A percentile compares a stretch with the other conserved stretches of the same genome.
Evolutionary conservation across 257 asterid genomes (phyloP).

Genomic region (Schizonepeta tenuifolia): DNA sequence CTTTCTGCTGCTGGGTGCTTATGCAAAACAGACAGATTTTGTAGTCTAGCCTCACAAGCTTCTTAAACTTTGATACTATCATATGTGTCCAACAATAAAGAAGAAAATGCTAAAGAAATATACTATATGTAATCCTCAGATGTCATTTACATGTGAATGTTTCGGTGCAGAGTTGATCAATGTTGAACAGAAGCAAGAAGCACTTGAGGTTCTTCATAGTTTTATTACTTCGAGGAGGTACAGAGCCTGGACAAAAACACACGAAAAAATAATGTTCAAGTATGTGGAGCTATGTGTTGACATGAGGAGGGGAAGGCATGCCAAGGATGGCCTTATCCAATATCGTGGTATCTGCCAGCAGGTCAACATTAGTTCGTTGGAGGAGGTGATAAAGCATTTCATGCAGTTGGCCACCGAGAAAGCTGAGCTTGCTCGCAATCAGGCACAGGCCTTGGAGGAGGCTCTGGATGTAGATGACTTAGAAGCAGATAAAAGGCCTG

Average conservation of each 20-base stretch:
- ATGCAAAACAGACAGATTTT: neutral
- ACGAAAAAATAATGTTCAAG: constrained; percentile 85
- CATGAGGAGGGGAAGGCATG: constrained; percentile 95
- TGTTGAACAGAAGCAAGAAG: constrained; percentile 95
- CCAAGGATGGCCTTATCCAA: constrained; percentile 94
- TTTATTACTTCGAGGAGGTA: constrained; percentile 87
- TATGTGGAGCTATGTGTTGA: constrained; percentile 94
- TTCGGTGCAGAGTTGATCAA: constrained; percentile 76
- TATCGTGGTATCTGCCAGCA: constrained; percentile 96
- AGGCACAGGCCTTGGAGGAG: constrained; percentile 87
- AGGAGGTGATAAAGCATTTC: constrained; percentile 96
- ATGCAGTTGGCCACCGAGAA: constrained; percentile 91
- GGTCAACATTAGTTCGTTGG: constrained; percentile 81
- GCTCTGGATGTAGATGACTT: constrained; percentile 90
- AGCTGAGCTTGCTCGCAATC: constrained; percentile 84
- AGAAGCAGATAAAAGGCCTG: constrained; percentile 94
- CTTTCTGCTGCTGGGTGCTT: neutral
- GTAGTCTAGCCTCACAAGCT: neutral
- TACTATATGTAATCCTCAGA: neutral
- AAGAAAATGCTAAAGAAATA: neutral
- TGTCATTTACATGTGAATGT: constrained; percentile 15
- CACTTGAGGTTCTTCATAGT: constrained; percentile 84
- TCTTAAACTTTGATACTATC: neutral
- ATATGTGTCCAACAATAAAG: neutral
- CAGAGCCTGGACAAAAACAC: constrained; percentile 93